Evolutionary conservation across 1,284 basidiomycete genomes (phyloP).

Genomic region (Anthracocystis panici-leucophaei): DNA sequence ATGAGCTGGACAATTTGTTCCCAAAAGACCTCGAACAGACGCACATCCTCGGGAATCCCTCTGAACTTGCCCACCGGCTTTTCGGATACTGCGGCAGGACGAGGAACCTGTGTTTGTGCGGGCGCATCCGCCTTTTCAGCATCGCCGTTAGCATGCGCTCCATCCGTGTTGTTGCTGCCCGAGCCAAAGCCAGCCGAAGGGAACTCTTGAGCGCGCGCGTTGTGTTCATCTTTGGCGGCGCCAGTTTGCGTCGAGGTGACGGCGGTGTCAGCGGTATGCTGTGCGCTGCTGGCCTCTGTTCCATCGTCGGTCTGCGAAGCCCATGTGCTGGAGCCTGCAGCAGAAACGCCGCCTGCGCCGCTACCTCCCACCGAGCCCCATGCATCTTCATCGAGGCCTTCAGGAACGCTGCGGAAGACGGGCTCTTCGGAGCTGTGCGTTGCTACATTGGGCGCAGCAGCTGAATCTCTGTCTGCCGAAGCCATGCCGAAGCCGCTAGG

Average conservation of each 20-base stretch:
- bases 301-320: constrained; percentile 47
- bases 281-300: constrained; percentile 40
- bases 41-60: constrained; percentile 67
- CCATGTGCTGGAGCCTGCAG: constrained; percentile 31
- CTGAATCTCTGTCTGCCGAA: constrained; percentile 50
- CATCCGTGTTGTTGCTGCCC: constrained; percentile 14
- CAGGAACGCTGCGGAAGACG: constrained; percentile 55
- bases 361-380: constrained; percentile 53
- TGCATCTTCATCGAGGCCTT: constrained; percentile 61
- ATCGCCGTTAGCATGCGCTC: constrained; percentile 24
- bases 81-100: constrained; percentile 21
- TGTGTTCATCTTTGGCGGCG: constrained; percentile 25
- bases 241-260: constrained; percentile 28
- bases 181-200: constrained; percentile 32
- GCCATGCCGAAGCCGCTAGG: constrained; percentile 55
- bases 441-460: constrained; percentile 63
- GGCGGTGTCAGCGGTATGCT: constrained; percentile 29
- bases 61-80: constrained; percentile 61
- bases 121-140: constrained; percentile 32
- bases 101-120: constrained; percentile 24
- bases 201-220: constrained; percentile 40
- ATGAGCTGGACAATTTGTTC: constrained; percentile 68
- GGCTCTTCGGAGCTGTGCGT: constrained; percentile 64
- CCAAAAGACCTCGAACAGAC: constrained; percentile 69
- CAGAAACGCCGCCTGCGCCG: constrained; percentile 21